phyloP scores from a whole-genome alignment of 345 rosid species.

The Balakata baccata region DNA sequence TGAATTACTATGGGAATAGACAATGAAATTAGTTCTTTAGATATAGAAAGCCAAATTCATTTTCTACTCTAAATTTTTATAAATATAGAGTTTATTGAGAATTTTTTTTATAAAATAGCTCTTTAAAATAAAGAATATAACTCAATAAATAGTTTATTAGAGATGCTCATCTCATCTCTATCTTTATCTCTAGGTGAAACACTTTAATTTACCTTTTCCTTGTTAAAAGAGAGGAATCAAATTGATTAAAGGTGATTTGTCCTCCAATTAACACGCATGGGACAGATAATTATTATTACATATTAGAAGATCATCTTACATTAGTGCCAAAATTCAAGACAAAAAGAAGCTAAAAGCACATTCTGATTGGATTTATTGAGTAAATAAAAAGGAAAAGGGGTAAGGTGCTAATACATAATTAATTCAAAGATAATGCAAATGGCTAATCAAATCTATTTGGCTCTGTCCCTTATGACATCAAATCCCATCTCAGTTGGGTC shows the following conservation, averaged over 20 bases:
- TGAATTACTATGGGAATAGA: too few relatives aligned
- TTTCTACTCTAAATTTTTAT: too few relatives aligned
- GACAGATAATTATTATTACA: constrained; percentile 21
- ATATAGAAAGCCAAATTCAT: too few relatives aligned
- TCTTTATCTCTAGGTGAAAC: too few relatives aligned
- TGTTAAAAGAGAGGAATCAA: neutral
- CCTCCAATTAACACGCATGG: constrained; percentile 16
- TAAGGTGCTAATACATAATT: constrained; percentile 26
- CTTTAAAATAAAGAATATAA: too few relatives aligned
- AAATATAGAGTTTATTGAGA: too few relatives aligned
- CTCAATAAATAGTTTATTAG: too few relatives aligned
- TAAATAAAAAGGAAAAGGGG: constrained; percentile 5
- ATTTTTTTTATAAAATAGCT: too few relatives aligned
- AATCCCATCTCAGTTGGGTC: constrained; percentile 96
- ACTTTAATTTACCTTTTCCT: neutral
- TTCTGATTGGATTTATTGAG: constrained; percentile 40
- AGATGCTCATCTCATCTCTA: too few relatives aligned
- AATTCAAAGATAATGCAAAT: constrained; percentile 2
- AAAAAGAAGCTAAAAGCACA: constrained; percentile 6
- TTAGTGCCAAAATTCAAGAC: constrained; percentile 24
- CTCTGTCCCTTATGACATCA: constrained; percentile 73
- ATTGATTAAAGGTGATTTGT: constrained; percentile 12
- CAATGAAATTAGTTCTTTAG: too few relatives aligned
- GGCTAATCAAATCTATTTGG: constrained; percentile 40
- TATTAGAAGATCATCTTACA: constrained; percentile 39